These are phyloP conservation scores for Euphorbia pulcherrima DNA, from an alignment of 345 rosid genomes.

Conservation along the genomic window DNA sequence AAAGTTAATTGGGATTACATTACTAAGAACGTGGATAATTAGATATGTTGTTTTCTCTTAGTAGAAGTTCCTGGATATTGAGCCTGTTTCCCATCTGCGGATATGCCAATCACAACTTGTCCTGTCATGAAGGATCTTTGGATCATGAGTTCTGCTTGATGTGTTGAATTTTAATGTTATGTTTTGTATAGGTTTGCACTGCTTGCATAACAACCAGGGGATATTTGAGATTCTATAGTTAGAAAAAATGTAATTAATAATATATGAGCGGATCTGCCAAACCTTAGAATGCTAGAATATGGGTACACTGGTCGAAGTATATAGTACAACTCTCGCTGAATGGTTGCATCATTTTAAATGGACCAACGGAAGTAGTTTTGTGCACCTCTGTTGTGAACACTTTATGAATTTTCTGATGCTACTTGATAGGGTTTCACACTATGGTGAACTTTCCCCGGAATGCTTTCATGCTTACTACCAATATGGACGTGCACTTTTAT, in stretches of 20 bases:
- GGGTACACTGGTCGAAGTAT: not conserved
- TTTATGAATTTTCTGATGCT: slow-evolving; percentile 1
- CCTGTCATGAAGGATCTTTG: not conserved
- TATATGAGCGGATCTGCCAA: not conserved
- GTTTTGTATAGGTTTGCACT: too few relatives aligned
- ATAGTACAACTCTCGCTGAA: not conserved
- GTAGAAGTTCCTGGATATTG: too few relatives aligned
- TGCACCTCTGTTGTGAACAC: too few relatives aligned
- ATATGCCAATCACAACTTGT: not conserved
- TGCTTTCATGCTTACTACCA: slow-evolving; percentile 67
- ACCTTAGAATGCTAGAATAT: not conserved
- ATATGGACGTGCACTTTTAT: slow-evolving; percentile 73
- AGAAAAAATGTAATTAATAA: not conserved
- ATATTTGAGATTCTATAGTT: too few relatives aligned
- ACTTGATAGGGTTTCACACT: slow-evolving; percentile 55
- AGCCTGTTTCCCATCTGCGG: too few relatives aligned
- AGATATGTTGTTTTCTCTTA: too few relatives aligned
- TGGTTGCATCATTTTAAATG: not conserved
- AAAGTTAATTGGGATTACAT: not conserved
- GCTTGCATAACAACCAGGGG: not conserved
- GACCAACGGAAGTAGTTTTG: not conserved
- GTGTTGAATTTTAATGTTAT: too few relatives aligned
- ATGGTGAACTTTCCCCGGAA: slow-evolving; percentile 72
- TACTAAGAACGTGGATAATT: too few relatives aligned
- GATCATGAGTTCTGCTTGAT: not conserved